Evolutionary conservation across 2,329 filamentous ascomycete genomes (phyloP), one percentile per base, ranked within the genome.

Genomic region (Trichoderma hamatum): DNA sequence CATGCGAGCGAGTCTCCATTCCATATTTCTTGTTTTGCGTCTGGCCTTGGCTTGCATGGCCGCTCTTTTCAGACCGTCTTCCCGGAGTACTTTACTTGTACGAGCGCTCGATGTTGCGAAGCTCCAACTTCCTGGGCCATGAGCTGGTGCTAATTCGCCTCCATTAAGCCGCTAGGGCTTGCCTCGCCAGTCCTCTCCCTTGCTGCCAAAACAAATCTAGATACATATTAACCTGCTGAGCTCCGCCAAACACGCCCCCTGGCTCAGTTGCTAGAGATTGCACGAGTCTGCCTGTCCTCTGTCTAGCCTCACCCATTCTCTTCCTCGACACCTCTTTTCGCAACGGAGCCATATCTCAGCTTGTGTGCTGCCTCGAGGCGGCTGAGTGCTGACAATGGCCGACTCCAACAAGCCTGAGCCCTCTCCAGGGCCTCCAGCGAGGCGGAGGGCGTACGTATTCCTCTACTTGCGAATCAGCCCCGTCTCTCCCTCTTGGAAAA

Each of bases 401-500:
- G 74, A 75, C 49, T 58, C 71, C 30, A 62, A 69, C 30, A 71
- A 74, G 52, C 71, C 73, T 24, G 72, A 73, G 59, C 71, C 73
- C 21, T 71, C 70, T 54, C 67, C 72, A 60, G 70, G 70, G 30
- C 70, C 69, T 61, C 68, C 71, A 34, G 73, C 78, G 52, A 73
- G 81, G 67, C 74, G 76, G 32, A 77, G 81, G 77, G 81, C 81
- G 80, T 82, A 75, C 65, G 80, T 81, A 13, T 49, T 24, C n/a
- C 32, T 34, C 36, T 34, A 30, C 4, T 34, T 34, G 39, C 4
- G 36, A 51, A 56, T 43, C 32, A 36, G 49, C 62, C 67, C 39
- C 64, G 59, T 49, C 56, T 49, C 56, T 51, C 51, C 34, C 34
- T 52, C 26, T 7, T 16, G 9, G 54, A 43, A 36, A 30, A 30